Percentiles rank a stretch among this genome's conserved stretches.
Conservation (phyloP, 768 basidiomycete genomes). For the Suillus americanus region DNA sequence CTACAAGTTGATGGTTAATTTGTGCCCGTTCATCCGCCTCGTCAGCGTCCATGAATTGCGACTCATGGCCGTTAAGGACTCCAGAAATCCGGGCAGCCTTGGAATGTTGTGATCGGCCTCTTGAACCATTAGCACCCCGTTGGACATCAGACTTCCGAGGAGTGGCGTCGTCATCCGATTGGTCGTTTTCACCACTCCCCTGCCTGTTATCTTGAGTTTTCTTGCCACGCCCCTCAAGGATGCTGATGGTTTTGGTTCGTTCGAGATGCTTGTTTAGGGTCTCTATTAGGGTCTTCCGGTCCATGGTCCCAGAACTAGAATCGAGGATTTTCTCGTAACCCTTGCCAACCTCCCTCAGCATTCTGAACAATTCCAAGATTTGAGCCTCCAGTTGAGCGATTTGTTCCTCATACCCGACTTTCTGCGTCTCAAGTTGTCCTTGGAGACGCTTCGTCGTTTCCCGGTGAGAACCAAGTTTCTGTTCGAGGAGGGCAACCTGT, state of each 20-base stretch:
- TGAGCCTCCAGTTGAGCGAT: constrained; percentile 88
- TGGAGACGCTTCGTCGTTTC: constrained; percentile 77
- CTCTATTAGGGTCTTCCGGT: constrained; percentile 78
- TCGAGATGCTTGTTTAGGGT: constrained; percentile 81
- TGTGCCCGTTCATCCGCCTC: constrained; percentile 81
- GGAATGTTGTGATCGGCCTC: constrained; percentile 31
- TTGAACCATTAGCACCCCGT: constrained; percentile 33
- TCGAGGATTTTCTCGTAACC: constrained; percentile 77
- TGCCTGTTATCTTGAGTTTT: constrained; percentile 24
- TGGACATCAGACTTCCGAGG: constrained; percentile 53
- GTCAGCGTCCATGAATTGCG: constrained; percentile 90
- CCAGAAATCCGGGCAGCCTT: constrained; percentile 40
- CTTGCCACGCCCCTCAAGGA: constrained; percentile 71
- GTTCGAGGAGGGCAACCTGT: constrained; percentile 67
- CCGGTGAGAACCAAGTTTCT: constrained; percentile 75
- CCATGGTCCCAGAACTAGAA: constrained; percentile 58
- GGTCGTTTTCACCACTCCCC: constrained; percentile 27
- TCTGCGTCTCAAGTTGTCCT: constrained; percentile 75
- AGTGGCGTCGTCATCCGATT: constrained; percentile 47
- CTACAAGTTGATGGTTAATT: constrained; percentile 80
- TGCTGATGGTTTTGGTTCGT: constrained; percentile 79
- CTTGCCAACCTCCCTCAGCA: constrained; percentile 83
- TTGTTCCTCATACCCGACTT: constrained; percentile 77
- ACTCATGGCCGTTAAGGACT: constrained; percentile 54
- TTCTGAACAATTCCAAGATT: constrained; percentile 91